Evolutionary conservation across 2,329 filamentous ascomycete species (phyloP).

Genomic region (Penicillium sp.): DNA sequence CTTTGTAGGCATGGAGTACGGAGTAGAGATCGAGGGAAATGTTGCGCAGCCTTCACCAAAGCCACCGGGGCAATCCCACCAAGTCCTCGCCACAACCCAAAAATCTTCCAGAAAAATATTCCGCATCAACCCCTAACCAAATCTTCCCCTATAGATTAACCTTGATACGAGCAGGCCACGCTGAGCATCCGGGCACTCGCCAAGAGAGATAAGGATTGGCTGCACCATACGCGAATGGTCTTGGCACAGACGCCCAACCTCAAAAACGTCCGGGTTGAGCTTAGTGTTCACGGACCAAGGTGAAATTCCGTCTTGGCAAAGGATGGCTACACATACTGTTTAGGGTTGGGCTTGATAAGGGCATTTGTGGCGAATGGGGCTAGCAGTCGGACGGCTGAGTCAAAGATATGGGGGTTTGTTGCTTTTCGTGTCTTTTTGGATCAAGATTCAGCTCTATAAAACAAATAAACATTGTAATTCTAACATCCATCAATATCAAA

Average conservation of each 20-base stretch:
- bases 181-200: neutral
- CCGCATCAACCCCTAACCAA: neutral
- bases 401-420: neutral
- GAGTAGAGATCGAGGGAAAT: neutral
- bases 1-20: neutral
- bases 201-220: conserved; percentile 11
- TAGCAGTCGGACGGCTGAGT: conserved; percentile 1
- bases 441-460: neutral
- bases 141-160: neutral
- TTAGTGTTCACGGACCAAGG: neutral
- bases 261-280: neutral
- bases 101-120: neutral
- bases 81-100: neutral
- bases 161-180: neutral
- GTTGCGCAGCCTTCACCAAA: neutral
- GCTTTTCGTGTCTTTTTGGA: neutral
- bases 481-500: neutral
- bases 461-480: too few species aligned
- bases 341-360: neutral
- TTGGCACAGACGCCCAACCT: neutral
- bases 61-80: neutral
- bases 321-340: neutral
- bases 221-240: neutral
- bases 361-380: neutral
- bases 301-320: neutral